These are phyloP conservation scores for Aureobasidium sp. DNA, from an alignment of 2,329 filamentous ascomycete genomes.

Conservation along the genomic window DNA sequence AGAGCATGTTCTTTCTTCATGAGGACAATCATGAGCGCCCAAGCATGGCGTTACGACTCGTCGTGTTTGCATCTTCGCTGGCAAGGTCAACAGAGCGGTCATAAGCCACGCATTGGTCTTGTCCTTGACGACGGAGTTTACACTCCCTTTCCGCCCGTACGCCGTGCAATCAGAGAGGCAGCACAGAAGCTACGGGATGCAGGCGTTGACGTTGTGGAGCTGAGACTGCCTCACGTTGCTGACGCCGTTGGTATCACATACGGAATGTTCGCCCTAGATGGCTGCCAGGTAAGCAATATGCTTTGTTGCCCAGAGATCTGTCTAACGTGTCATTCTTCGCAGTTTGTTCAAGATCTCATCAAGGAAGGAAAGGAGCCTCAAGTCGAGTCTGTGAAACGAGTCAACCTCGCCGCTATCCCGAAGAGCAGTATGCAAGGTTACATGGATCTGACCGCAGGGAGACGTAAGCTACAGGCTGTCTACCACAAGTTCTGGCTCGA, in stretches of 20 bases:
- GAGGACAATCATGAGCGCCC: constrained; percentile 42
- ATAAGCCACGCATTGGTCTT: constrained; percentile 21
- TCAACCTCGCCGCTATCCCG: constrained; percentile 21
- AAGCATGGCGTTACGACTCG: constrained; percentile 53
- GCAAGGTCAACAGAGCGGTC: constrained; percentile 24
- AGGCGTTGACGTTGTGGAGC: constrained; percentile 19
- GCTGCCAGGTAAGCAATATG: constrained; percentile 17
- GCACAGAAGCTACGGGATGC: constrained; percentile 17
- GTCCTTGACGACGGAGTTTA: constrained; percentile 21
- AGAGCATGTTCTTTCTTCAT: constrained; percentile 23
- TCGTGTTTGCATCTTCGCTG: constrained; percentile 55
- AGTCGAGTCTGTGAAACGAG: constrained; percentile 21
- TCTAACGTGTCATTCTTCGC: not conserved
- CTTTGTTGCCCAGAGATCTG: not conserved
- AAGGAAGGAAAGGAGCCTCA: constrained; percentile 19
- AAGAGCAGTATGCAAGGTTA: constrained; percentile 18
- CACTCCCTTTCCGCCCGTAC: constrained; percentile 21
- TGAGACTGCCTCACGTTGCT: constrained; percentile 19
- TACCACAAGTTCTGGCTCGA: constrained; percentile 22
- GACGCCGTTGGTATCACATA: constrained; percentile 18
- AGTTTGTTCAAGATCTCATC: constrained; percentile 19
- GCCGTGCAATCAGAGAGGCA: constrained; percentile 19
- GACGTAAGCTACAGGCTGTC: constrained; percentile 15
- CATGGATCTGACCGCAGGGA: constrained; percentile 18
- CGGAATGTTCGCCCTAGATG: constrained; percentile 19